Evolutionary conservation across 352 stramenopile genomes (phyloP), one percentile per base, ranked within the genome.

Genomic region (Salisapilia sapeloensis): DNA sequence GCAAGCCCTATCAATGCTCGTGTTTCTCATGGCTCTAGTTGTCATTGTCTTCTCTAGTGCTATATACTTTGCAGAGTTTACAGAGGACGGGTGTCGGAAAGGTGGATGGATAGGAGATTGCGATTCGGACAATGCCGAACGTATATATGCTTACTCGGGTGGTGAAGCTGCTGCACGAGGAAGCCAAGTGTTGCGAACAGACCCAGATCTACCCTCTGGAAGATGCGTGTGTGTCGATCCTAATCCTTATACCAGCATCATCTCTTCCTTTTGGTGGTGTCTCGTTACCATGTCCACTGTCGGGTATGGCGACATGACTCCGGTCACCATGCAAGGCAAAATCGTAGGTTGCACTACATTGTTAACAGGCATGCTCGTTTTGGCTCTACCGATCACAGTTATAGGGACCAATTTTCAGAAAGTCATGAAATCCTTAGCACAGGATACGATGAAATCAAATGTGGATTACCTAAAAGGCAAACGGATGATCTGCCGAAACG

Each of bases 201-300:
- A n/a, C n/a, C n/a, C n/a, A n/a, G n/a, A n/a, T n/a, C n/a, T n/a
- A n/a, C n/a, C n/a, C n/a, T n/a, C n/a, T n/a, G n/a, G n/a, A 4
- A 13, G 40, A 4, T 79, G 65, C 32, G 44, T 75, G 1, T 77
- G 60, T 20, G 48, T 80, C 12, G 77, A 89, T 37, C 62, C 61
- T n/a, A 84, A 79, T 13, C 77, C 75, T 15, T 92, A 89, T 52
- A 57, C 47, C 38, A 79, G 61, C 34, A 90, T 93, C 33, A 60
- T 67, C 0, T 50, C 60, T 15, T 77, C 67, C 3, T 85, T 91
- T 17, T 93, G 79, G 70, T 93, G 75, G 76, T 81, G 79, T 33
- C 76, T 94, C 32, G 75, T 93, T 35, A 93, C 79, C n/a, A 89
- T 92, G 63, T 93, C 80, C 15, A 93, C 80, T 0, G 77, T 93